Evolutionary conservation across 345 rosid species (phyloP), one percentile per base, ranked within the genome.

Genomic region (Schrenkiella parvula): DNA sequence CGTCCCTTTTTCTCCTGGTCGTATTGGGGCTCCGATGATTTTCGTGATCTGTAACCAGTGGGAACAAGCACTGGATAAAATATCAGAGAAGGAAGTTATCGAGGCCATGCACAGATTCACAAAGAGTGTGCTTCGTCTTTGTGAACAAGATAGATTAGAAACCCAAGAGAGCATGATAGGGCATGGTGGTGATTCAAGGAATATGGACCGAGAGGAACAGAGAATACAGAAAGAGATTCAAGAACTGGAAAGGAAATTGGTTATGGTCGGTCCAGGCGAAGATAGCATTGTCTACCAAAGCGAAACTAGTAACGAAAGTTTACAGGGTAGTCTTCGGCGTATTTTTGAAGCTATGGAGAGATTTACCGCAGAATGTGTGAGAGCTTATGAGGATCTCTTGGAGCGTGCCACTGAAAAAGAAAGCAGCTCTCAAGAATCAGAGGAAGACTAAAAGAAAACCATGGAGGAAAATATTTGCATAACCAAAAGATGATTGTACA

Each of bases 31-130:
- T 39, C 99, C 99, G 8, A 51, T 84, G 4, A 83, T 95, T 6
- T 92, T 95, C n/a, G 95, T 95, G 17, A 90, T 95, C 37, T 90
- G 97, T 82, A 81, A 95, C 75, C 99, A 88, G 66, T 95, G 99
- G 99, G 84, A 88, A 10, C 89, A 88, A 79, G 86, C 86, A 60
- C 44, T 92, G 68, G 88, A 82, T 5, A 78, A 86, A 72, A 77
- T 87, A 83, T 88, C 92, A 8, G 99, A 90, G 74, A 87, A 77
- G 83, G 93, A 90, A 84, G 99, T 92, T 29, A 64, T 92, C 25
- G 79, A 79, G 17, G 86, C 98, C 5, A 83, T 95, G 88, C 83
- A 80, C 28, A 41, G 71, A 22, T 89, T 95, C 71, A 83, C 87
- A 17, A 77, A 14, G 32, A 80, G 82, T 17, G 89, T 95, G 73